Percentiles rank a stretch among this genome's conserved stretches.
phyloP scores from a whole-genome alignment of 2,329 filamentous ascomycete genomes.

The Botrytis elliptica region DNA sequence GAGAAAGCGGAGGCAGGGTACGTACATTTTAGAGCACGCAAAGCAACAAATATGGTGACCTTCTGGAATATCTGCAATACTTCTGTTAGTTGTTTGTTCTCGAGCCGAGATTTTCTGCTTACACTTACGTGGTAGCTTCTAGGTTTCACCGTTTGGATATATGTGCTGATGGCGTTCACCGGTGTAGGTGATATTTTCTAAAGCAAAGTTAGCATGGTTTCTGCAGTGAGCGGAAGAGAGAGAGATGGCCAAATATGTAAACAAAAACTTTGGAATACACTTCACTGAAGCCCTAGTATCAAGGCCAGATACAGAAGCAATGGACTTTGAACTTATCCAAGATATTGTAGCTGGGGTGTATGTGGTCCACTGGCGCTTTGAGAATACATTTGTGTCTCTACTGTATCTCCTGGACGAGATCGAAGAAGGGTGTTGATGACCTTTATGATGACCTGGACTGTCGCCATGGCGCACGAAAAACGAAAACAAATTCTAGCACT shows the following conservation, averaged over 20 bases:
- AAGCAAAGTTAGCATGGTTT: background rate
- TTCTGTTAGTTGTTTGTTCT: background rate
- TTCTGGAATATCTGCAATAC: background rate
- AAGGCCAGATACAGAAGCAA: background rate
- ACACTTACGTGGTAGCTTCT: background rate
- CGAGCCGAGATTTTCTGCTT: background rate
- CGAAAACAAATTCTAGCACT: background rate
- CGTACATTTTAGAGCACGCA: background rate
- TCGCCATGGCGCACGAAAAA: background rate
- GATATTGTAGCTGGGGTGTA: background rate
- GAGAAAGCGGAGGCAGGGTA: too few relatives aligned
- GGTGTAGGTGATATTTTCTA: background rate
- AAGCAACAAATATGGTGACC: background rate
- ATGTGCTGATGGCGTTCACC: background rate
- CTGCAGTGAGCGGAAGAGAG: background rate
- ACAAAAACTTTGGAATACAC: background rate
- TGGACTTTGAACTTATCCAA: background rate
- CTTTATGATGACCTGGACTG: background rate
- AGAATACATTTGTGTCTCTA: background rate
- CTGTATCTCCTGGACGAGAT: background rate
- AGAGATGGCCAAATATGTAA: background rate
- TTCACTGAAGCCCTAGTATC: background rate
- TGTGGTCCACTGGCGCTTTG: background rate
- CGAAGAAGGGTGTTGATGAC: background rate
- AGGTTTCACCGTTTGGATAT: background rate